phyloP scores from a whole-genome alignment of 225 moss, liverwort and hornwort genomes.

The Antitrichia curtipendula region DNA sequence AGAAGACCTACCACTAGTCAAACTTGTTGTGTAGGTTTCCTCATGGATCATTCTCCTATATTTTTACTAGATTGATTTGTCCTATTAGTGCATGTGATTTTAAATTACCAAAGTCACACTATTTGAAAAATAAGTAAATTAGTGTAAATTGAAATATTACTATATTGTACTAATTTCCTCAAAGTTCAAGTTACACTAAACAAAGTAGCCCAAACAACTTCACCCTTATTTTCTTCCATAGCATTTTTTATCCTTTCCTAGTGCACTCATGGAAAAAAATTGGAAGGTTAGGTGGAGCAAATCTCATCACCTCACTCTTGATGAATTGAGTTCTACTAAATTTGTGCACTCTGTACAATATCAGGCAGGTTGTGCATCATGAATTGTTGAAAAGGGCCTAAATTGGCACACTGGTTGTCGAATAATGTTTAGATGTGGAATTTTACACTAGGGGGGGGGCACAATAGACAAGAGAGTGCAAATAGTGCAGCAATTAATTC shows the following conservation, averaged over 20 bases:
- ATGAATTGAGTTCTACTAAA: background rate
- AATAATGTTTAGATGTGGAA: background rate
- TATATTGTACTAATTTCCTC: background rate
- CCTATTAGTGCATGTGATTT: rapidly evolving
- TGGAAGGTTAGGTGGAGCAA: too few species aligned
- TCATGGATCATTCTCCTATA: background rate
- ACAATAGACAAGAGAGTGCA: background rate
- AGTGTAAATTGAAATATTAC: background rate
- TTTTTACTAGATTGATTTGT: background rate
- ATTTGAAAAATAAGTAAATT: background rate
- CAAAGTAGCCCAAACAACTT: too few species aligned
- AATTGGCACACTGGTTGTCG: background rate
- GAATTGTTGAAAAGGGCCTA: background rate
- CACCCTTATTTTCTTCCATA: background rate
- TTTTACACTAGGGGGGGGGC: background rate
- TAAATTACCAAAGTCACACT: background rate
- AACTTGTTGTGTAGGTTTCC: too few species aligned
- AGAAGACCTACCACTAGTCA: too few species aligned
- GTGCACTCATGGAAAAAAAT: too few species aligned
- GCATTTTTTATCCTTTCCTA: too few species aligned
- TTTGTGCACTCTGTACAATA: background rate
- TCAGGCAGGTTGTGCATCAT: background rate
- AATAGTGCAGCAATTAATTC: background rate
- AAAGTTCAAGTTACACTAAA: too few species aligned
- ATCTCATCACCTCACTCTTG: background rate